These are phyloP conservation scores for Boletus insuetus DNA, from an alignment of 768 basidiomycete genomes.

Conservation along the genomic window DNA sequence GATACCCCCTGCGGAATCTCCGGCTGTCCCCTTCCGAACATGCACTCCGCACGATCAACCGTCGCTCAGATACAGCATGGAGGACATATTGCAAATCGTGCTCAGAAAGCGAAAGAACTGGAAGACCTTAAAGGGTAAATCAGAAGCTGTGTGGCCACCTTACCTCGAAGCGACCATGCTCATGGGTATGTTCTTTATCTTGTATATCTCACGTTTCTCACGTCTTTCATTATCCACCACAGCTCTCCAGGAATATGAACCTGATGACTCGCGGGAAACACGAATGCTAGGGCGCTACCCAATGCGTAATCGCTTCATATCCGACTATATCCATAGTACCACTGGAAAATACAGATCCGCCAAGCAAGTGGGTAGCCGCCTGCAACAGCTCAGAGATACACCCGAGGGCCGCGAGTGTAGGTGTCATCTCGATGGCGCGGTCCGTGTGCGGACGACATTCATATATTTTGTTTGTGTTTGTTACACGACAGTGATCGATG, in stretches of 20 bases:
- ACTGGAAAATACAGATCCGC: slow-evolving; percentile 71
- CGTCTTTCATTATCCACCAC: slow-evolving; percentile 16
- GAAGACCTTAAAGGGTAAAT: slow-evolving; percentile 64
- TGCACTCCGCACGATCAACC: slow-evolving; percentile 11
- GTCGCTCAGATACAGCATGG: slow-evolving; percentile 24
- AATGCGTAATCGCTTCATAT: slow-evolving; percentile 77
- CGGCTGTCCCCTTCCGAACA: not conserved
- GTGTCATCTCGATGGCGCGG: slow-evolving; percentile 33
- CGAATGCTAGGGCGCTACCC: slow-evolving; percentile 73
- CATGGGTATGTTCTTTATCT: slow-evolving; percentile 48
- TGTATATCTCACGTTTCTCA: slow-evolving; percentile 16
- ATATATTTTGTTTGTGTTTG: slow-evolving; percentile 34
- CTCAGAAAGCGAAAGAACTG: slow-evolving; percentile 70
- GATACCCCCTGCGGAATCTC: slow-evolving; percentile 3
- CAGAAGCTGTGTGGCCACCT: slow-evolving; percentile 78
- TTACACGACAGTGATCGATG: slow-evolving; percentile 32
- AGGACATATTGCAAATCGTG: slow-evolving; percentile 63
- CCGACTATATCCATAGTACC: slow-evolving; percentile 67
- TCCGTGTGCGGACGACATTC: slow-evolving; percentile 25
- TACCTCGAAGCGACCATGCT: slow-evolving; percentile 75
- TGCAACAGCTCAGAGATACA: slow-evolving; percentile 76
- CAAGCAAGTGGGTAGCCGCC: slow-evolving; percentile 78
- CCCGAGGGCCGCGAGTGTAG: slow-evolving; percentile 68
- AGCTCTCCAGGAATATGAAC: slow-evolving; percentile 74
- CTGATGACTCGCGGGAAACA: slow-evolving; percentile 70